Conservation (phyloP, 2,329 filamentous ascomycete species). For the Penicillium griseofulvum region DNA sequence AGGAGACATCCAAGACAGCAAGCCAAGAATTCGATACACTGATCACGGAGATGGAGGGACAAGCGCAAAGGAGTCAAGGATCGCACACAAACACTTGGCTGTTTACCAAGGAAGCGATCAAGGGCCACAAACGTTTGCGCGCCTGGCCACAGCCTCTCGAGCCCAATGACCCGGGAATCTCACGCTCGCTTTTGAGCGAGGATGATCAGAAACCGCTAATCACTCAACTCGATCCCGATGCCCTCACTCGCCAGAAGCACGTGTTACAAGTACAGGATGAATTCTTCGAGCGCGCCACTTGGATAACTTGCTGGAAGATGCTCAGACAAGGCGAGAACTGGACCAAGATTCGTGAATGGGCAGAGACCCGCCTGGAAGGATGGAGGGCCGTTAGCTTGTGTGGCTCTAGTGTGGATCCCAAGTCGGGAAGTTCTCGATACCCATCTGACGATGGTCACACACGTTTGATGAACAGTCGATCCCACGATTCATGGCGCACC, state of each 20-base stretch:
- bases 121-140: constrained; percentile 78
- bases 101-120: constrained; percentile 85
- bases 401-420: constrained; percentile 47
- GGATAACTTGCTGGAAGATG: constrained; percentile 93
- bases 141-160: constrained; percentile 65
- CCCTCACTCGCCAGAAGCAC: constrained; percentile 72
- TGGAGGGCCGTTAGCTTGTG: constrained; percentile 87
- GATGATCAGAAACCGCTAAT: constrained; percentile 65
- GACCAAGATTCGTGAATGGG: constrained; percentile 78
- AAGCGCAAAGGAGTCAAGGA: constrained; percentile 70
- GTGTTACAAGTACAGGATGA: constrained; percentile 78
- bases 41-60: constrained; percentile 71
- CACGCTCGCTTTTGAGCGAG: constrained; percentile 56
- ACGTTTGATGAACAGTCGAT: constrained; percentile 43
- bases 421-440: constrained; percentile 27
- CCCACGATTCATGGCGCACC: constrained; percentile 39
- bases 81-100: constrained; percentile 88
- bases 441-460: constrained; percentile 38
- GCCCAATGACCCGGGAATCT: constrained; percentile 57
- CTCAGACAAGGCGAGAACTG: constrained; percentile 77
- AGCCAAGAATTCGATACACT: constrained; percentile 72
- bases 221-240: constrained; percentile 90
- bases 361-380: constrained; percentile 75
- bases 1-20: constrained; percentile 67
- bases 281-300: constrained; percentile 84